These are phyloP conservation scores for Myriosclerotinia curreyana DNA, from an alignment of 2,329 filamentous ascomycete species.

Conservation along the genomic window DNA sequence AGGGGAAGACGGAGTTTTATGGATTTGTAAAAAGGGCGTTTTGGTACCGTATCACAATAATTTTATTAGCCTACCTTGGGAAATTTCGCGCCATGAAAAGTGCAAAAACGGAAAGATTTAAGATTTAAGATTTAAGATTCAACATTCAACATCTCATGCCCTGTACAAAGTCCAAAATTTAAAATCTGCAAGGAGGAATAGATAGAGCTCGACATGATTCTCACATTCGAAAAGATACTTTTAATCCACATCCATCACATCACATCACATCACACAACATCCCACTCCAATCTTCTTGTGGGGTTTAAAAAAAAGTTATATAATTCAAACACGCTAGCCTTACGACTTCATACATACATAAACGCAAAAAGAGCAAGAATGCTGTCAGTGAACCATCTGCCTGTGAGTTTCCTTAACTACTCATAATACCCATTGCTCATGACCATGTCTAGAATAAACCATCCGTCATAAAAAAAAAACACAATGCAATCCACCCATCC, in stretches of 20 bases:
- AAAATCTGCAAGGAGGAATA: not conserved
- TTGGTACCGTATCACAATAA: constrained; percentile 22
- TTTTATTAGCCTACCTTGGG: constrained; percentile 2
- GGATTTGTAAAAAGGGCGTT: constrained; percentile 22
- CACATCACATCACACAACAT: not conserved
- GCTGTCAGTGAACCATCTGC: not conserved
- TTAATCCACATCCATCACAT: not conserved
- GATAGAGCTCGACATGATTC: not conserved
- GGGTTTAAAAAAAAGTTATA: too few species aligned
- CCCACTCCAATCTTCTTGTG: too few species aligned
- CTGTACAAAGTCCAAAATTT: not conserved
- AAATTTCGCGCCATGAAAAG: not conserved
- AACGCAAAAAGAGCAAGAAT: not conserved
- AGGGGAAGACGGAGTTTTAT: constrained; percentile 21
- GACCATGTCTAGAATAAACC: constrained; percentile 4
- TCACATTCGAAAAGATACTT: not conserved
- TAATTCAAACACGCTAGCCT: too few species aligned
- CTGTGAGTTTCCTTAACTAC: not conserved
- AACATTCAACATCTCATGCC: too few species aligned
- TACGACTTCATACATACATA: not conserved
- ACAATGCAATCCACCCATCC: not conserved
- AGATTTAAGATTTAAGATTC: too few species aligned
- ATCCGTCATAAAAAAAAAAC: constrained; percentile 13
- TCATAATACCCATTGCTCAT: constrained; percentile 16
- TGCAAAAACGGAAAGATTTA: not conserved